Evolutionary conservation across 1,284 basidiomycete species (phyloP).

Genomic region (Calocybe gambosa): DNA sequence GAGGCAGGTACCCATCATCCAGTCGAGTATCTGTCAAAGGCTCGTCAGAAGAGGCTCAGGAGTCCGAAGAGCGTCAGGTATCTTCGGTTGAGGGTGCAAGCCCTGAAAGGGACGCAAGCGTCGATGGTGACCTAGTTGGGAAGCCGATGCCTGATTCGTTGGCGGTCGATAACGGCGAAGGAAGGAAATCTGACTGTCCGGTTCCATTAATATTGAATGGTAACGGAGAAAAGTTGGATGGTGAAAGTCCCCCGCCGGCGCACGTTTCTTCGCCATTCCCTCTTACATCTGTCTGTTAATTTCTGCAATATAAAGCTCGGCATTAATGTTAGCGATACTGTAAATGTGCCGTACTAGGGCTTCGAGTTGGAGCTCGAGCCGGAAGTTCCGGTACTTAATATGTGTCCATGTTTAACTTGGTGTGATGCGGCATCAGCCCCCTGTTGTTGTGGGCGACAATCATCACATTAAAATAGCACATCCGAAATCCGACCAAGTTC

Average conservation of each 20-base stretch:
- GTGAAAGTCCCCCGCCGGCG: slow-evolving; percentile 6
- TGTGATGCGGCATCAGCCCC: slow-evolving; percentile 16
- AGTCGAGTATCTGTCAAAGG: slow-evolving; percentile 22
- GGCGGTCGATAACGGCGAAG: slow-evolving; percentile 21
- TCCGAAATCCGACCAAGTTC: neutral
- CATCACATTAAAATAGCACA: slow-evolving; percentile 2
- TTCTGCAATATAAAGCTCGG: neutral
- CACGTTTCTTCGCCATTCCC: slow-evolving; percentile 7
- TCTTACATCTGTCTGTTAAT: slow-evolving; percentile 9
- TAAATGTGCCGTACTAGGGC: neutral
- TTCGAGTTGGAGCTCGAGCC: neutral
- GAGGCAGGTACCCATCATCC: slow-evolving; percentile 49
- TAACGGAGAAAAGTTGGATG: slow-evolving; percentile 11
- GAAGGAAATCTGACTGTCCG: slow-evolving; percentile 11
- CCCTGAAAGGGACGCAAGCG: slow-evolving; percentile 23
- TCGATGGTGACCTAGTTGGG: slow-evolving; percentile 43
- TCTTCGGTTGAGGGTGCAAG: slow-evolving; percentile 9
- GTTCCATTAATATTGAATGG: neutral
- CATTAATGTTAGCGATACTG: neutral
- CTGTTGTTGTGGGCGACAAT: slow-evolving; percentile 16
- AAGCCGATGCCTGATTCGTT: slow-evolving; percentile 47
- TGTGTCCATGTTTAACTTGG: slow-evolving; percentile 9
- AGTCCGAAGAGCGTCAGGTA: slow-evolving; percentile 10
- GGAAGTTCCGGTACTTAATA: slow-evolving; percentile 5
- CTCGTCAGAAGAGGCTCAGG: slow-evolving; percentile 9